Evolutionary conservation across 495 filamentous ascomycete species (phyloP).

Genomic region (Penicillium alfredii): DNA sequence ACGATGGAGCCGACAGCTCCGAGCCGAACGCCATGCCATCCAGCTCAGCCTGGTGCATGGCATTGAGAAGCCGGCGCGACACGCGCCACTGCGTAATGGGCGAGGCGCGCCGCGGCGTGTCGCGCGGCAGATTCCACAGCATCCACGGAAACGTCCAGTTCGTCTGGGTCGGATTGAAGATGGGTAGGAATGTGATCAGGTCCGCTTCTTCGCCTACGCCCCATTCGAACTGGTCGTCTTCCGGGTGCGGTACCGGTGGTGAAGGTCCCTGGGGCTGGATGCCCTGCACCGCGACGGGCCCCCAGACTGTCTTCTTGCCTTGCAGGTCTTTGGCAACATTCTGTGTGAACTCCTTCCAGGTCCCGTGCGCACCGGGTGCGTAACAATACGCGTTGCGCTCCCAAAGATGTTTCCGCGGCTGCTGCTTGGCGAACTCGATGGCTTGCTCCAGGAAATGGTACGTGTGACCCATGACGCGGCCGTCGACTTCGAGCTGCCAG

Average conservation of each 20-base stretch:
- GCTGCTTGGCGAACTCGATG: slow-evolving; percentile 49
- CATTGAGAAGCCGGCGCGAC: neutral
- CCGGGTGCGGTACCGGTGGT: slow-evolving; percentile 47
- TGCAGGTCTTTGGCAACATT: slow-evolving; percentile 41
- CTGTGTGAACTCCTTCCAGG: slow-evolving; percentile 47
- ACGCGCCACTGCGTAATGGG: slow-evolving; percentile 5
- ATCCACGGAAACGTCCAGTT: slow-evolving; percentile 53
- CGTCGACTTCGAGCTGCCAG: slow-evolving; percentile 73
- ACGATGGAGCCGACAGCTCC: slow-evolving; percentile 61
- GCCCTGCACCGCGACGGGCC: slow-evolving; percentile 44
- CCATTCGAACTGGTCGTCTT: slow-evolving; percentile 60
- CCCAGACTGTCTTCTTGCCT: slow-evolving; percentile 53
- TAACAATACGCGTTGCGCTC: slow-evolving; percentile 68
- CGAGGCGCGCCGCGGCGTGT: slow-evolving; percentile 48
- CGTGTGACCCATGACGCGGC: slow-evolving; percentile 59
- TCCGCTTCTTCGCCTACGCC: slow-evolving; percentile 71
- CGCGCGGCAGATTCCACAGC: slow-evolving; percentile 48
- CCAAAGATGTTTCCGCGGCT: slow-evolving; percentile 63
- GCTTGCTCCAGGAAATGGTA: slow-evolving; percentile 62
- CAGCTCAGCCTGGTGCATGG: neutral
- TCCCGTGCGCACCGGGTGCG: slow-evolving; percentile 56
- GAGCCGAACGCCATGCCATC: slow-evolving; percentile 53
- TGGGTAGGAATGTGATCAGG: slow-evolving; percentile 61
- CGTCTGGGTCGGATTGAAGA: slow-evolving; percentile 58
- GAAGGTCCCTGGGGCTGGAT: slow-evolving; percentile 53